phyloP scores from a whole-genome alignment of 2,329 filamentous ascomycete genomes.

The Fusarium abutilonis region DNA sequence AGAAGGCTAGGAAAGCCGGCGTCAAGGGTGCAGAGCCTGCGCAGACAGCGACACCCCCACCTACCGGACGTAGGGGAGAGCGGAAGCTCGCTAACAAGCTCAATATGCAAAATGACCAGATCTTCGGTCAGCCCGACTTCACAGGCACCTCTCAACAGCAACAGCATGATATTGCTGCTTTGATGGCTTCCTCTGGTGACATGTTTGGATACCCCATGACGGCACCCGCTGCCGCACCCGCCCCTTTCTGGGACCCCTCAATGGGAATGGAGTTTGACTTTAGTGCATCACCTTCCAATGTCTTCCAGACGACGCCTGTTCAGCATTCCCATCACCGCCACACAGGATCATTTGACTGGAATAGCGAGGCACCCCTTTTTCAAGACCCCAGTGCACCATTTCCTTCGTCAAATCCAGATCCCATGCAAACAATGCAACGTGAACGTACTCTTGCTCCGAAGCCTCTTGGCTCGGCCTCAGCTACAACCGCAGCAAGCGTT shows the following conservation, averaged over 20 bases:
- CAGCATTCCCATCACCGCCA: constrained; percentile 53
- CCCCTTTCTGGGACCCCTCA: constrained; percentile 68
- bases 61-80: constrained; percentile 64
- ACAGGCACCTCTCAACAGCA: constrained; percentile 57
- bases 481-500: constrained; percentile 32
- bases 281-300: constrained; percentile 53
- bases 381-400: constrained; percentile 56
- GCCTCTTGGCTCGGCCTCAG: constrained; percentile 50
- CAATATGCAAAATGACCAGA: constrained; percentile 68
- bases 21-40: constrained; percentile 51
- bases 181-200: constrained; percentile 61
- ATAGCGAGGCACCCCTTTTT: constrained; percentile 64
- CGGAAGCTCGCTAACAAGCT: constrained; percentile 65
- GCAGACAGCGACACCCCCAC: constrained; percentile 69
- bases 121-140: constrained; percentile 63
- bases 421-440: constrained; percentile 52
- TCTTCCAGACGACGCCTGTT: constrained; percentile 53
- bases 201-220: constrained; percentile 70
- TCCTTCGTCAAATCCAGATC: constrained; percentile 50
- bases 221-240: constrained; percentile 61
- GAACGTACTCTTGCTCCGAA: constrained; percentile 63
- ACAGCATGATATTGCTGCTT: constrained; percentile 58
- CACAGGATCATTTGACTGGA: constrained; percentile 67
- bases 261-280: constrained; percentile 72
- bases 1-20: constrained; percentile 58